phyloP scores from a whole-genome alignment of 1,139 yeast genomes.

The Hyphopichia khmerensis region DNA sequence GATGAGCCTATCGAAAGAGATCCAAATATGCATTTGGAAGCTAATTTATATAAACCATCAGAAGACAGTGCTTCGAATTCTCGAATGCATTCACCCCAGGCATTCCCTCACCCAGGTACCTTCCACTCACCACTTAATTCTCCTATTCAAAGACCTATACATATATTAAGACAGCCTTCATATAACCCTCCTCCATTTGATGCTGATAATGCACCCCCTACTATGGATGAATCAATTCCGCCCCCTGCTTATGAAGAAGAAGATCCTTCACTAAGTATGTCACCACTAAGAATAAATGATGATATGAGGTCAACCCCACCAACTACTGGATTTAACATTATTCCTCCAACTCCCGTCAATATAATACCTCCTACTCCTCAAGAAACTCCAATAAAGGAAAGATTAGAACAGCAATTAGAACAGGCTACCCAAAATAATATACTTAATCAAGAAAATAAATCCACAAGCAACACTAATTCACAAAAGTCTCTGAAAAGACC shows the following conservation, averaged over 20 bases:
- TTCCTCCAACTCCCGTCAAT: constrained; percentile 2
- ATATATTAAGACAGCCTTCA: constrained; percentile 35
- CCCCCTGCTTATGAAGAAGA: constrained; percentile 43
- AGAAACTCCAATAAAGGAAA: constrained; percentile 21
- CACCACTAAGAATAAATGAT: constrained; percentile 32
- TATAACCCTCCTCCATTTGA: constrained; percentile 45
- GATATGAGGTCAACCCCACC: background rate
- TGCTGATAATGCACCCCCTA: constrained; percentile 29
- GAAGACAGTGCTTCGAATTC: constrained; percentile 17
- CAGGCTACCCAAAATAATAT: background rate
- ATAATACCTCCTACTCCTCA: constrained; percentile 4
- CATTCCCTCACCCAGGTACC: constrained; percentile 47
- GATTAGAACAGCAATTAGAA: constrained; percentile 13
- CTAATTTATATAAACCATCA: constrained; percentile 66
- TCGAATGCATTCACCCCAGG: constrained; percentile 56
- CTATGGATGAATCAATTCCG: constrained; percentile 19
- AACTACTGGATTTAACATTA: background rate
- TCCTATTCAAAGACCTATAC: constrained; percentile 36
- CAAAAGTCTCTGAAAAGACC: constrained; percentile 2
- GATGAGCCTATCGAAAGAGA: constrained; percentile 44
- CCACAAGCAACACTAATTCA: too few relatives aligned
- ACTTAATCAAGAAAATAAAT: background rate
- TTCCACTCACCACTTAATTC: constrained; percentile 37
- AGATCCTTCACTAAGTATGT: constrained; percentile 15
- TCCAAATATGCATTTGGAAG: constrained; percentile 46